These are phyloP conservation scores for Phytopythium chamaehyphon DNA, from an alignment of 352 stramenopile genomes.

Conservation along the genomic window DNA sequence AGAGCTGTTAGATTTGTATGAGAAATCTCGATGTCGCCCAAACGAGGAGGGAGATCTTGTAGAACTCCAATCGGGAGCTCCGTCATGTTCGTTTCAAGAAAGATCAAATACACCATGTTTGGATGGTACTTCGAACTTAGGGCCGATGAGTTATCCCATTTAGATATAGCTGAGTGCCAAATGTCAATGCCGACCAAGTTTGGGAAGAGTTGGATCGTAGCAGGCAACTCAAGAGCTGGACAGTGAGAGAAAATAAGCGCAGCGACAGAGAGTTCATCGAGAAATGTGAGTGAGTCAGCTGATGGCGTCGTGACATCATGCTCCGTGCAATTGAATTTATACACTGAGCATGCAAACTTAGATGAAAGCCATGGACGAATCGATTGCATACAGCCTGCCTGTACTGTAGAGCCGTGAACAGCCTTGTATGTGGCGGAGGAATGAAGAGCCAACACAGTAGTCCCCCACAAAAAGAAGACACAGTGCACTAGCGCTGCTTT, in stretches of 20 bases:
- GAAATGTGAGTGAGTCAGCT: not conserved
- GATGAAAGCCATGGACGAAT: conserved; percentile 8
- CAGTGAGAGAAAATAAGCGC: conserved; percentile 20
- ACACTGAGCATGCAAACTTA: conserved; percentile 6
- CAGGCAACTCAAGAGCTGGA: conserved; percentile 10
- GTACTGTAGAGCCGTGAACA: not conserved
- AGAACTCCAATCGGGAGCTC: conserved; percentile 9
- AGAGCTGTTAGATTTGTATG: conserved; percentile 14
- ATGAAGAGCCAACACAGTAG: not conserved
- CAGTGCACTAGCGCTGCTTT: not conserved
- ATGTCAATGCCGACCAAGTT: conserved; percentile 19
- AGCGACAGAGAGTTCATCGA: conserved; percentile 9
- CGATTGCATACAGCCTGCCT: conserved; percentile 1
- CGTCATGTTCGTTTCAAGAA: conserved; percentile 13
- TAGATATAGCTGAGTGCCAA: conserved; percentile 15
- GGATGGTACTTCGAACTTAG: conserved; percentile 8
- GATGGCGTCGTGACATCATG: conserved; percentile 5
- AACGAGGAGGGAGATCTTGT: conserved; percentile 5
- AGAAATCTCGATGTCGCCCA: conserved; percentile 17
- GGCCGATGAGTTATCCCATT: conserved; percentile 8
- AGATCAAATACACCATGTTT: conserved; percentile 15
- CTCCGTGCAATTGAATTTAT: conserved; percentile 12
- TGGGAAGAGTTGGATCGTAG: conserved; percentile 8
- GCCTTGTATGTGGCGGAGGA: not conserved
- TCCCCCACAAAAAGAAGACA: not conserved